Percentiles rank a stretch among this genome's conserved stretches.
Evolutionary conservation across 1,284 basidiomycete genomes (phyloP).

Genomic region (Fomes fomentarius): DNA sequence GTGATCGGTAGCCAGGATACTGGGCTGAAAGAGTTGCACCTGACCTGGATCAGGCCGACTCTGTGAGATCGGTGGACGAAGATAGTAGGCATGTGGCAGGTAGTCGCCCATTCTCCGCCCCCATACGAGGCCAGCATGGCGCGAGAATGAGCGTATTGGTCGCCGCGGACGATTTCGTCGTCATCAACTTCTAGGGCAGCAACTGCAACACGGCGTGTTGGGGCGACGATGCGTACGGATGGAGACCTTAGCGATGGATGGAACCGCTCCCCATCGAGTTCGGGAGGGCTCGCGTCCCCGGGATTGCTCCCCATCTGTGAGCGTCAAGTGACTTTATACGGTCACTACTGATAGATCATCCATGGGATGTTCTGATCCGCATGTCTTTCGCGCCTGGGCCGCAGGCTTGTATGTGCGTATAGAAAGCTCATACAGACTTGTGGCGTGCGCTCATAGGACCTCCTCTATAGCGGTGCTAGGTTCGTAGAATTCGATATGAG

Average conservation of each 20-base stretch:
- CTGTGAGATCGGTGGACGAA: no score
- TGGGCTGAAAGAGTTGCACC: no score
- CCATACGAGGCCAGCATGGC: no score
- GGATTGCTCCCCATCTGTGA: slow-evolving; percentile 14
- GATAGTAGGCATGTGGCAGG: no score
- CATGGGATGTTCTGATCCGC: slow-evolving; percentile 35
- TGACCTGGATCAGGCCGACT: no score
- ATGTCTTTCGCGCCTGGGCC: no score
- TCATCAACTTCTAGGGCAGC: slow-evolving; percentile 3
- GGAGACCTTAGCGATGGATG: slow-evolving; percentile 19
- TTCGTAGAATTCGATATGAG: slow-evolving; percentile 13
- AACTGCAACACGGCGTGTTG: slow-evolving; percentile 12
- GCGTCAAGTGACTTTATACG: not conserved
- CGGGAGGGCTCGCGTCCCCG: slow-evolving; percentile 8
- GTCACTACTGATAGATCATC: no score
- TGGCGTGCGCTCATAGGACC: no score
- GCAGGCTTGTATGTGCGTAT: slow-evolving; percentile 38
- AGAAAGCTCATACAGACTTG: not conserved
- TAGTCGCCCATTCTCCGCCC: slow-evolving; percentile 5
- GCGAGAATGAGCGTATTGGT: no score
- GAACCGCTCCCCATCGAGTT: not conserved
- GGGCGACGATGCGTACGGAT: slow-evolving; percentile 17
- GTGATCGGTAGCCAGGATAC: no score
- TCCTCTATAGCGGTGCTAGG: slow-evolving; percentile 7
- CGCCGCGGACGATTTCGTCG: slow-evolving; percentile 4